Conservation (phyloP, 352 stramenopile species). For the Phytophthora colocasiae region DNA sequence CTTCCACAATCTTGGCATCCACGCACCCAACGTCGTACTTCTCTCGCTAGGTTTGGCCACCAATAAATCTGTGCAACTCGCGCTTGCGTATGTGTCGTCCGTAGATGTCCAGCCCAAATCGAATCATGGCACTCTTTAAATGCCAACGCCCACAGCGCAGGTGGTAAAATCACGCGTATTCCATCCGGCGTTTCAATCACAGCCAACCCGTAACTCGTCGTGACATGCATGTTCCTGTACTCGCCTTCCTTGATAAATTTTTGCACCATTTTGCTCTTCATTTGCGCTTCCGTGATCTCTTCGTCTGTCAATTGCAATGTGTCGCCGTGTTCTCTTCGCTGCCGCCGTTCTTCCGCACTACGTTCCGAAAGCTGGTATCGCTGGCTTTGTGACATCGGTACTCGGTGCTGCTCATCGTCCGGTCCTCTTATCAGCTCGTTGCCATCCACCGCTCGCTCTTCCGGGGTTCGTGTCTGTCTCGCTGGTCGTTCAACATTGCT, state of each 20-base stretch:
- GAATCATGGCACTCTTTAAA: background rate
- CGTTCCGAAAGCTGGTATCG: background rate
- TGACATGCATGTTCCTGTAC: background rate
- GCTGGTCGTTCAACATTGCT: too few relatives aligned
- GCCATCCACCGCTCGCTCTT: too few relatives aligned
- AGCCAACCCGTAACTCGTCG: background rate
- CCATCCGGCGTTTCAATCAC: background rate
- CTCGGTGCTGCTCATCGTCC: background rate
- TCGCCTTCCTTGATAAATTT: background rate
- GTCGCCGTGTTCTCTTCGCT: background rate
- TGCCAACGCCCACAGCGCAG: background rate
- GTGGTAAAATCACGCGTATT: background rate
- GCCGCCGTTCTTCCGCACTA: background rate
- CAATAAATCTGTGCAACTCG: background rate
- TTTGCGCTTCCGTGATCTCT: background rate
- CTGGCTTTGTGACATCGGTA: background rate
- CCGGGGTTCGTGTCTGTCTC: too few relatives aligned
- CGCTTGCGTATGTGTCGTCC: background rate
- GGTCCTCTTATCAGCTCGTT: background rate
- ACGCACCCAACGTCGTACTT: background rate
- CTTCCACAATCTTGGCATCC: background rate
- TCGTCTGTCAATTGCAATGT: background rate
- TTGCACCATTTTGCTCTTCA: background rate
- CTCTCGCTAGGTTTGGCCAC: background rate
- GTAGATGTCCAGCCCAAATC: background rate